Conservation (phyloP, 352 stramenopile genomes). For the Phytophthora crassamura region DNA sequence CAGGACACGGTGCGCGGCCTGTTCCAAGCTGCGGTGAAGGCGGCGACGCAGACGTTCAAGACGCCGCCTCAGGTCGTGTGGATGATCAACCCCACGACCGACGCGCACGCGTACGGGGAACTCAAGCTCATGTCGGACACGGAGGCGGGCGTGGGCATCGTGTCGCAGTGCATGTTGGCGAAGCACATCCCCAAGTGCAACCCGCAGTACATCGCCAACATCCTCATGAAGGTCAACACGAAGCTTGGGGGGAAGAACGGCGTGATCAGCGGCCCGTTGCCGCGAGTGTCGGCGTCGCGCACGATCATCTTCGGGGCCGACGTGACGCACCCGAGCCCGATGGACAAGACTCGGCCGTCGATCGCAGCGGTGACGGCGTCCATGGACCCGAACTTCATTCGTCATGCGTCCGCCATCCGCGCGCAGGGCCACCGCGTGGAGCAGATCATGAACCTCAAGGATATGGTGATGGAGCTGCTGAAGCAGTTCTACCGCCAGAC, state of each 20-base stretch:
- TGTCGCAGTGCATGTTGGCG: slow-evolving; percentile 80
- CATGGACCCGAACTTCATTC: no score
- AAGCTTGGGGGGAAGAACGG: slow-evolving; percentile 78
- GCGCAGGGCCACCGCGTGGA: slow-evolving; percentile 84
- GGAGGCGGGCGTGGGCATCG: slow-evolving; percentile 59
- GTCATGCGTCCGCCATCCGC: slow-evolving; percentile 68
- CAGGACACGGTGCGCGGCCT: slow-evolving; percentile 42
- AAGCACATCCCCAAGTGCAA: slow-evolving; percentile 72
- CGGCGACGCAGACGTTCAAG: slow-evolving; percentile 40
- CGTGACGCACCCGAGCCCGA: slow-evolving; percentile 81
- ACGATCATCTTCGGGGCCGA: slow-evolving; percentile 89
- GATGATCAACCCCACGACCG: slow-evolving; percentile 58
- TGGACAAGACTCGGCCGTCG: slow-evolving; percentile 74
- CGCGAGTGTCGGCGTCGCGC: slow-evolving; percentile 46
- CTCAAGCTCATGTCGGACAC: slow-evolving; percentile 80
- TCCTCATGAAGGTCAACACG: slow-evolving; percentile 82
- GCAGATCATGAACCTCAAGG: slow-evolving; percentile 70
- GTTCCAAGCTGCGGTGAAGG: slow-evolving; percentile 50
- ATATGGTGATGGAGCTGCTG: slow-evolving; percentile 74
- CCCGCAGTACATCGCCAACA: slow-evolving; percentile 75
- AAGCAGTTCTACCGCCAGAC: slow-evolving; percentile 73
- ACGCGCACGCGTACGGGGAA: slow-evolving; percentile 65
- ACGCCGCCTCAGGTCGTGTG: slow-evolving; percentile 56
- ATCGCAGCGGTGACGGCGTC: slow-evolving; percentile 85
- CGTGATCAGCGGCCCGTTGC: slow-evolving; percentile 52